Percentiles rank a stretch among this genome's conserved stretches.
Conservation (phyloP, 345 rosid species). For the Mercurialis annua region DNA sequence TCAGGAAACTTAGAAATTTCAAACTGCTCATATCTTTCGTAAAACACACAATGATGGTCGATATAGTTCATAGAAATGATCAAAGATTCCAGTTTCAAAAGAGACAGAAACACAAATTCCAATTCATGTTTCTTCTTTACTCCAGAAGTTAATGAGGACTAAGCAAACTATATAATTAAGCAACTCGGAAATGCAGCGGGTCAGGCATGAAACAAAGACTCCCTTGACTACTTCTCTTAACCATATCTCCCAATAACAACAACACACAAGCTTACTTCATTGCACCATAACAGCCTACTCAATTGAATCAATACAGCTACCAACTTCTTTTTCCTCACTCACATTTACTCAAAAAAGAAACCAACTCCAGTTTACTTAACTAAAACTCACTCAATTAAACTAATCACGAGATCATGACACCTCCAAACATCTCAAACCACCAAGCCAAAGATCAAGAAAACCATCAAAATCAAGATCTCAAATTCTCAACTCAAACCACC, state of each 20-base stretch:
- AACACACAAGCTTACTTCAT: background rate
- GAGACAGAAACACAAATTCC: background rate
- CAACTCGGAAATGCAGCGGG: background rate
- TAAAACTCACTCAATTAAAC: background rate
- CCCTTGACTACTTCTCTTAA: background rate
- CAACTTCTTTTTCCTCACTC: background rate
- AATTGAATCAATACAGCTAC: background rate
- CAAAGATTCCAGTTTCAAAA: background rate
- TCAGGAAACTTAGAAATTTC: background rate
- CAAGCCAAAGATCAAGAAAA: constrained; percentile 3
- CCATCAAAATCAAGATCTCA: constrained; percentile 23
- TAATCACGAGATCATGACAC: background rate
- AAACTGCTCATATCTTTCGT: background rate
- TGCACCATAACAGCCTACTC: background rate
- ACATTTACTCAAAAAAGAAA: constrained; percentile 8
- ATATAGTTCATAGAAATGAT: background rate
- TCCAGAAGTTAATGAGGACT: background rate
- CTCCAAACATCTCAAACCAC: background rate
- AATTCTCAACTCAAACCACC: constrained; percentile 13
- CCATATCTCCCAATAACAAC: background rate
- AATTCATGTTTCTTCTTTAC: constrained; percentile 1
- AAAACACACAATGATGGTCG: background rate
- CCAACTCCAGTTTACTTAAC: background rate
- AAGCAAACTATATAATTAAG: background rate
- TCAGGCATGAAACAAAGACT: constrained; percentile 9